Evolutionary conservation across 1,139 yeast species (phyloP).

Genomic region (Debaryomycetaceae sp.): DNA sequence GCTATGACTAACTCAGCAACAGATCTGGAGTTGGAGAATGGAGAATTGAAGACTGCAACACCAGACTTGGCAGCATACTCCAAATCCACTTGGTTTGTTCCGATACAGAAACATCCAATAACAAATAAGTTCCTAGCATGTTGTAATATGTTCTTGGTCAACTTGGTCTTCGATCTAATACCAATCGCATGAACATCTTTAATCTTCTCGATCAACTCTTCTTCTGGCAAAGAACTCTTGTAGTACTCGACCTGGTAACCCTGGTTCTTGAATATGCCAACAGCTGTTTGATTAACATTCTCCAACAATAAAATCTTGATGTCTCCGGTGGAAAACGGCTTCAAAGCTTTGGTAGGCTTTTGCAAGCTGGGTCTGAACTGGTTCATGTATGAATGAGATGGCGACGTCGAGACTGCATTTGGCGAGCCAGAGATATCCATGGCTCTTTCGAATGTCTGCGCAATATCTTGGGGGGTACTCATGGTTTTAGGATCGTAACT

Average conservation of each 20-base stretch:
- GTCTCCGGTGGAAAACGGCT: constrained; percentile 89
- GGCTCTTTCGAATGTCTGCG: constrained; percentile 54
- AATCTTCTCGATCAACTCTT: constrained; percentile 90
- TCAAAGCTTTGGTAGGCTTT: constrained; percentile 64
- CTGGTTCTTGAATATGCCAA: constrained; percentile 76
- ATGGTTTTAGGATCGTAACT: constrained; percentile 21
- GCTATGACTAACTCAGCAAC: constrained; percentile 98
- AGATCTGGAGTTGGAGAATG: constrained; percentile 96
- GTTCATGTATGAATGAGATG: constrained; percentile 51
- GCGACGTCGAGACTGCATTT: constrained; percentile 77
- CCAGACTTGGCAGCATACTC: constrained; percentile 91
- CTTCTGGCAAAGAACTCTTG: constrained; percentile 88
- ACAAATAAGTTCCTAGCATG: constrained; percentile 88
- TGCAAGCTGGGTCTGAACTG: constrained; percentile 40
- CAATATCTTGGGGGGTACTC: constrained; percentile 71
- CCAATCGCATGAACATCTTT: constrained; percentile 95
- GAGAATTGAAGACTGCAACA: constrained; percentile 96
- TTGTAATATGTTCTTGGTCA: constrained; percentile 72
- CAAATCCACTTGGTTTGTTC: constrained; percentile 96
- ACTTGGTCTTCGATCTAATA: constrained; percentile 92
- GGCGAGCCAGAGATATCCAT: constrained; percentile 52
- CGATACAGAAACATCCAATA: constrained; percentile 98
- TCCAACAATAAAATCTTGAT: constrained; percentile 87
- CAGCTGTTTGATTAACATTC: constrained; percentile 90
- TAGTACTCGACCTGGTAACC: constrained; percentile 97